Base-by-base conservation (phyloP, 345 rosid species). In the Gynandropsis gynandra region DNA sequence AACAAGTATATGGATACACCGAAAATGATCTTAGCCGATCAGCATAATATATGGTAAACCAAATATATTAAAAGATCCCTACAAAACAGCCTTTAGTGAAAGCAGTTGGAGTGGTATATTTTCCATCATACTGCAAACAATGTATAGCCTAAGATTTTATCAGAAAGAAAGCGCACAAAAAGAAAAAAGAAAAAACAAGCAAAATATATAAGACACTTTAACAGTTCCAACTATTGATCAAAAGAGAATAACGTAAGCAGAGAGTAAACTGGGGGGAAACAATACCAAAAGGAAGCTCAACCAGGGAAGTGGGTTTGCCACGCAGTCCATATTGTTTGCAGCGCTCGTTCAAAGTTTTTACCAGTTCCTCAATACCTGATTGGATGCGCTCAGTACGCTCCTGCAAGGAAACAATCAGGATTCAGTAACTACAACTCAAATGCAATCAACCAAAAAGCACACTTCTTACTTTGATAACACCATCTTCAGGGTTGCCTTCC, bases 241-340 rank as follows among this genome's bases (percentile, higher is more conserved):
- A 59, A 47, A 48, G 38, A 38, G 34, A 37, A 39, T n/a, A 49
- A 16, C 41, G 44, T 61, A 52, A 40, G 46, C 14, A 42, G 49
- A 59, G 19, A 38, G 29, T 2, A 24, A 24, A 24, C 29, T 24
- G 29, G 29, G 5, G 29, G 5, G 29, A 50, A 35, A 73, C 17
- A 61, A 65, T 80, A 89, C 98, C 98, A 57, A 80, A 86, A 4
- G 98, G 98, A 74, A 89, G 94, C 74, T 89, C 98, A 40, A 78
- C 76, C 58, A 89, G 76, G 36, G 93, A 68, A 43, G 73, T 80
- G 41, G 98, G 97, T 69, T 85, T 92, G 53, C 79, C 74, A 58
- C 83, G 95, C 63, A 92, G 70, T 50, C 98, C 97, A 52, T 92
- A 87, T 63, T 77, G 94, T 68, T 92, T 92, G 74, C 90, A 82